A percentile compares a stretch with the other conserved stretches of the same genome.
These are phyloP conservation scores for Linnemannia schmuckeri DNA, from an alignment of 192 early-diverging fungal genomes.

Conservation along the genomic window DNA sequence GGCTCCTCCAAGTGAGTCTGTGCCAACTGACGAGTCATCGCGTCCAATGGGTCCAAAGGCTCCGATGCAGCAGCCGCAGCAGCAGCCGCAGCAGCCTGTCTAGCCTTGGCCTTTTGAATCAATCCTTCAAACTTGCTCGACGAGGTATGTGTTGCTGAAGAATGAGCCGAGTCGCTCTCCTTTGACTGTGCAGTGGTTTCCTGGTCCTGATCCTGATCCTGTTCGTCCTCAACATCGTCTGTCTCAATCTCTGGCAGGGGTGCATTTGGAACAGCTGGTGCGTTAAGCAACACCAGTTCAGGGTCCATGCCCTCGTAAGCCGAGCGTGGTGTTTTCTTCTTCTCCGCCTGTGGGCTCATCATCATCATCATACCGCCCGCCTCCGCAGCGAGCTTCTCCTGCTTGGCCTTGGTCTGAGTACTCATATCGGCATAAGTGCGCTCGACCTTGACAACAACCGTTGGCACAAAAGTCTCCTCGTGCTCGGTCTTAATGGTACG, in stretches of 20 bases:
- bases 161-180: neutral
- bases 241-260: constrained; percentile 28
- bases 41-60: constrained; percentile 42
- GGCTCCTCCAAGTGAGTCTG: constrained; percentile 16
- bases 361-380: constrained; percentile 37
- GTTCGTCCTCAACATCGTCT: neutral
- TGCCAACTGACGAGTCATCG: constrained; percentile 47
- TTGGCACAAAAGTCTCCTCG: constrained; percentile 37
- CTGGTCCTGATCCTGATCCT: constrained; percentile 8
- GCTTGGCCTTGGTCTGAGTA: constrained; percentile 48
- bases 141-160: neutral
- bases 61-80: constrained; percentile 16
- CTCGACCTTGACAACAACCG: constrained; percentile 29
- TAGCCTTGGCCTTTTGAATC: constrained; percentile 37
- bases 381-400: constrained; percentile 17
- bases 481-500: constrained; percentile 31
- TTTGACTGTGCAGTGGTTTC: neutral
- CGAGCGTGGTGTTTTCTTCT: constrained; percentile 20
- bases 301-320: constrained; percentile 40
- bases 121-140: constrained; percentile 37
- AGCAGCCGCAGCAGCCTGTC: constrained; percentile 45
- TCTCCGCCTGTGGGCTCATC: constrained; percentile 11
- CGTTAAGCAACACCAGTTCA: constrained; percentile 14
- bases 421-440: constrained; percentile 50
- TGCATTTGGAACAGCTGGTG: constrained; percentile 40